Conservation (phyloP, 306 rosid species). For the Cucurbita maxima region DNA sequence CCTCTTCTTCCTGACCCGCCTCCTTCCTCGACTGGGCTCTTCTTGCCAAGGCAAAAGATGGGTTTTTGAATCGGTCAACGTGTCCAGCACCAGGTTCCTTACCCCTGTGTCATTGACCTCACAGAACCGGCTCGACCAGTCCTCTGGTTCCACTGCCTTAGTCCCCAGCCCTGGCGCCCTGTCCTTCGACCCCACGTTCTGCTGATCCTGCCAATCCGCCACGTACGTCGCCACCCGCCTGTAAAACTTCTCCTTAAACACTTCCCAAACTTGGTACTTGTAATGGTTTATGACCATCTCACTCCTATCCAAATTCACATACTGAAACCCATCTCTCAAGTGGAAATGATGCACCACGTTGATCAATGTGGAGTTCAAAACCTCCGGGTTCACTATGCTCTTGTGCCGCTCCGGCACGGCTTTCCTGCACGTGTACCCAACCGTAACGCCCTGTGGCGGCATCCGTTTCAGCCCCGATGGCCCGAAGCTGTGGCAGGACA, state of each 20-base stretch:
- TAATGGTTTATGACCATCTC: slow-evolving; percentile 61
- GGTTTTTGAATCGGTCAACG: slow-evolving; percentile 17
- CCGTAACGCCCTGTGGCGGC: slow-evolving; percentile 42
- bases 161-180: slow-evolving; percentile 78
- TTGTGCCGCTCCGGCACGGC: slow-evolving; percentile 51
- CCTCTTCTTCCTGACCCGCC: not conserved
- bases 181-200: slow-evolving; percentile 60
- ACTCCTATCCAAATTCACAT: slow-evolving; percentile 18
- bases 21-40: not conserved
- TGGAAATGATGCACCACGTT: slow-evolving; percentile 86
- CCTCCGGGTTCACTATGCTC: slow-evolving; percentile 68
- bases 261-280: slow-evolving; percentile 82
- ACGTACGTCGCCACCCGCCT: slow-evolving; percentile 70
- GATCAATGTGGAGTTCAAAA: slow-evolving; percentile 34
- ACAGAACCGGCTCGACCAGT: slow-evolving; percentile 59
- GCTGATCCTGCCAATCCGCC: slow-evolving; percentile 46
- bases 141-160: slow-evolving; percentile 37
- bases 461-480: slow-evolving; percentile 38
- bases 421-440: slow-evolving; percentile 58
- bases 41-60: slow-evolving; percentile 45
- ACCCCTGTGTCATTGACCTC: slow-evolving; percentile 42
- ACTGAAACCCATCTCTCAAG: slow-evolving; percentile 24
- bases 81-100: slow-evolving; percentile 23
- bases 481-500: slow-evolving; percentile 51
- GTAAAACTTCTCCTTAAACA: slow-evolving; percentile 62